Base-by-base conservation (phyloP, 306 rosid species). In the Sesbania bispinosa region DNA sequence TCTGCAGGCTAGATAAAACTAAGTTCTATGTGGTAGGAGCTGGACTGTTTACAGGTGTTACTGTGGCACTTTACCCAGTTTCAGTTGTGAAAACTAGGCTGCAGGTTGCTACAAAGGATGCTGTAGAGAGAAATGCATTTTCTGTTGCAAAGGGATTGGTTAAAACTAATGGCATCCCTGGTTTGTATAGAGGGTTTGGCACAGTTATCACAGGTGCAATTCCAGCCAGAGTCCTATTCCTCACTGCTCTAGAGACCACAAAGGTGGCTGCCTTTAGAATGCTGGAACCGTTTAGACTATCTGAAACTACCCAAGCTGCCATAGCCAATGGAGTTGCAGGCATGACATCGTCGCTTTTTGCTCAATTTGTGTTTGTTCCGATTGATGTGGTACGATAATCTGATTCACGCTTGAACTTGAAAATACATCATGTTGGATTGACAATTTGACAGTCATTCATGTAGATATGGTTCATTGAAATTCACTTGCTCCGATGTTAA, bases 291-390 rank as follows among this genome's bases (percentile, higher is more conserved):
- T 75, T 88, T 42, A 78, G 53, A 42, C 78, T 94, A 15, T 87
- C 99, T 47, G 99, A 91, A 55, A 86, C 96, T 26, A 63, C 91
- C 4, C 75, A 91, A 76, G 99, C 96, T 32, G 99, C 99, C 39
- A 10, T 94, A 48, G 96, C 97, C 46, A 94, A 94, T 81, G 99
- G 99, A 73, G 13, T 89, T 62, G 99, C 92, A 50, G 99, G 99
- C 80, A 91, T 94, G 99, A 82, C 87, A 26, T 91, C 97, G 13
- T 88, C 99, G 1, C 80, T 94, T 80, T 57, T 83, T 24, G 84
- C 97, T 79, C 99, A 94, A 82, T 81, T 93, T 66, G 94, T 94
- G 36, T 94, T 91, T 80, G 99, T 94, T 68, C 99, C 99, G 42
- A 88, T 94, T 75, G 99, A 94, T 76, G 97, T 94, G 96, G 99